A percentile compares a stretch with the other conserved stretches of the same genome.
These are phyloP conservation scores for Marchantia polymorpha DNA, from an alignment of 225 moss, liverwort and hornwort genomes.

Conservation along the genomic window DNA sequence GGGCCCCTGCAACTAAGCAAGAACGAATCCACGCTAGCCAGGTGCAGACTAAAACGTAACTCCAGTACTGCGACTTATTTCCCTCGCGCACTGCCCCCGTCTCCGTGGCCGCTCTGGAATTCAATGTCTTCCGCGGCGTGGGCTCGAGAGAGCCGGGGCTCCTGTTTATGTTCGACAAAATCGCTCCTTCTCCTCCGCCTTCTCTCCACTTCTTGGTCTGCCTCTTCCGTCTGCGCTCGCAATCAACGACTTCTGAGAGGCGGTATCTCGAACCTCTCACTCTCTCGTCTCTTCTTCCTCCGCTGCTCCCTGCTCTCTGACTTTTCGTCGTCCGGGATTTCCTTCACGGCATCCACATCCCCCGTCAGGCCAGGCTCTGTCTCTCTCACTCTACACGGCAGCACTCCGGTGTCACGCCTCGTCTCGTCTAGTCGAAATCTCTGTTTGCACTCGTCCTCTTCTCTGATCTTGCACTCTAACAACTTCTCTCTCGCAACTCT, in stretches of 20 bases:
- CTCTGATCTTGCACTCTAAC: background rate
- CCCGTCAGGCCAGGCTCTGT: background rate
- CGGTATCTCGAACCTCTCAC: background rate
- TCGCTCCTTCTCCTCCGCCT: background rate
- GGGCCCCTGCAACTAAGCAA: background rate
- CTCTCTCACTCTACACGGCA: too few relatives aligned
- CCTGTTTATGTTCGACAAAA: background rate
- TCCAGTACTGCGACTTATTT: background rate
- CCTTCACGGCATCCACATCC: slow-evolving; percentile 1
- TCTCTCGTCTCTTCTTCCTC: background rate
- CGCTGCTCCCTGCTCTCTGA: background rate
- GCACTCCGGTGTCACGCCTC: background rate
- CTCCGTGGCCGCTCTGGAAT: background rate
- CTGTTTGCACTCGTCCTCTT: background rate
- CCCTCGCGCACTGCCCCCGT: background rate
- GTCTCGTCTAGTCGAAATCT: background rate
- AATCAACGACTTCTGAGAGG: background rate
- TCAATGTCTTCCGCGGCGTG: background rate
- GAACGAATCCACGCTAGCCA: background rate
- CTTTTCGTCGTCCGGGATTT: background rate
- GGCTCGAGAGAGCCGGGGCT: background rate
- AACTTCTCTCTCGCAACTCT: background rate
- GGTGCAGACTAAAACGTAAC: background rate
- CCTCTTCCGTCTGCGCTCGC: background rate
- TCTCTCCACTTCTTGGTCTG: background rate